Base-by-base conservation (phyloP, 2,329 filamentous ascomycete species). In the Coniosporium uncinatum region DNA sequence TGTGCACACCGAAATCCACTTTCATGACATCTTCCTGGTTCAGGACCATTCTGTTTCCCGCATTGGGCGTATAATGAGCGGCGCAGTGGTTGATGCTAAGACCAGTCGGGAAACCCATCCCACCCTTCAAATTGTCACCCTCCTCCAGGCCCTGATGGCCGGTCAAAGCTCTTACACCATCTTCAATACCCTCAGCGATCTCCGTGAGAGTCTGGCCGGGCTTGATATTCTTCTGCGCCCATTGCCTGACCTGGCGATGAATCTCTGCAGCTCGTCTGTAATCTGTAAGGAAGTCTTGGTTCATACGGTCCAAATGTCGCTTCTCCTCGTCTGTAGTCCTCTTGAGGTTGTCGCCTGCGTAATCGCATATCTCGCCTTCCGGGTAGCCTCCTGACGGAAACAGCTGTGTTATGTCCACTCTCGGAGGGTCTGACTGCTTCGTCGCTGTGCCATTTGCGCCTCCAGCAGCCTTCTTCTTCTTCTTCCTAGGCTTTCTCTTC, bases 61-160 rank as follows among this genome's bases (percentile, higher is more conserved):
- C 83, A 58, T 94, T 95, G 8, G 88, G 88, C 5, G 83, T 90
- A 62, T 85, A 94, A 66, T 94, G 88, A 4, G 88, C 88, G 1
- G 87, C 87, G 54, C 85, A 87, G 59, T 93, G 80, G 66, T 95
- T 90, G 51, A 93, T 73, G 58, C 84, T 89, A 41, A 94, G 70
- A 40, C 88, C 88, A 18, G 83, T 88, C 4, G 88, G 88, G 66
- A 95, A 95, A 4, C 86, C 88, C 76, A 94, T 87, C 42, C 88
- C 88, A 22, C 81, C 87, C 54, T 81, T 78, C 48, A 90, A 67
- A 41, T 81, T 82, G 54, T 94, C 88, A 4, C 88, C 88, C 53
- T 89, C 83, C 46, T 83, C 75, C 34, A 93, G 64, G 5, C 87
- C 88, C 50, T 77, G 71, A 59, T 94, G 86, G 5, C 85, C 88